Percentiles rank a stretch among this genome's conserved stretches.
phyloP scores from a whole-genome alignment of 805 yeast genomes.

The Kazachstania taianensis region DNA sequence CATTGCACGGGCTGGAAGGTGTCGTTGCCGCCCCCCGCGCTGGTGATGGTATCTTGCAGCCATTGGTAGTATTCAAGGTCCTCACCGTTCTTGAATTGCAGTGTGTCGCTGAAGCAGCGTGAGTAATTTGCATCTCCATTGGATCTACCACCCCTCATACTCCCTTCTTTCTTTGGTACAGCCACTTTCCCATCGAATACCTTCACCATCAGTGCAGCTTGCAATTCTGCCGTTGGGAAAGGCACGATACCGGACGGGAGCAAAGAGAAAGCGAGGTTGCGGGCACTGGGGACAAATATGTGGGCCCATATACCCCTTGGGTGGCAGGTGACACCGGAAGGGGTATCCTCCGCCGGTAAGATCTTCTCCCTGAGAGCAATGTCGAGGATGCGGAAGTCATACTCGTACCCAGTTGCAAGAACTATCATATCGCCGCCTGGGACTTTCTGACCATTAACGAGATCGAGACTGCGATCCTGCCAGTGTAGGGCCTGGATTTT shows the following conservation, averaged over 20 bases:
- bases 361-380: conserved; percentile 9
- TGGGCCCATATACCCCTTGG: conserved; percentile 42
- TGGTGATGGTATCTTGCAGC: conserved; percentile 15
- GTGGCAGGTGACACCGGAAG: neutral
- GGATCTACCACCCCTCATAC: neutral
- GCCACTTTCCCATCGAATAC: conserved; percentile 46
- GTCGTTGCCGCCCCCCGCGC: conserved; percentile 6
- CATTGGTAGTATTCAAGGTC: conserved; percentile 22
- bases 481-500: conserved; percentile 25
- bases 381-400: conserved; percentile 35
- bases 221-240: conserved; percentile 51
- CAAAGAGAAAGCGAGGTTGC: conserved; percentile 54
- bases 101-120: neutral
- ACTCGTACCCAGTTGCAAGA: conserved; percentile 44
- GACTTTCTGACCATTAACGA: conserved; percentile 27
- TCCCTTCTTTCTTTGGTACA: conserved; percentile 33
- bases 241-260: conserved; percentile 54
- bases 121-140: neutral
- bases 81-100: conserved; percentile 8
- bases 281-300: conserved; percentile 46
- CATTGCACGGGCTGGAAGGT: conserved; percentile 19
- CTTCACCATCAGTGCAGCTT: conserved; percentile 55
- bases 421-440: conserved; percentile 32
- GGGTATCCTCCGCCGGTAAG: conserved; percentile 1
- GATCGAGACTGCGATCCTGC: conserved; percentile 17